Base-by-base conservation (phyloP, 2,329 filamentous ascomycete species). In the Penicillium sp. region DNA sequence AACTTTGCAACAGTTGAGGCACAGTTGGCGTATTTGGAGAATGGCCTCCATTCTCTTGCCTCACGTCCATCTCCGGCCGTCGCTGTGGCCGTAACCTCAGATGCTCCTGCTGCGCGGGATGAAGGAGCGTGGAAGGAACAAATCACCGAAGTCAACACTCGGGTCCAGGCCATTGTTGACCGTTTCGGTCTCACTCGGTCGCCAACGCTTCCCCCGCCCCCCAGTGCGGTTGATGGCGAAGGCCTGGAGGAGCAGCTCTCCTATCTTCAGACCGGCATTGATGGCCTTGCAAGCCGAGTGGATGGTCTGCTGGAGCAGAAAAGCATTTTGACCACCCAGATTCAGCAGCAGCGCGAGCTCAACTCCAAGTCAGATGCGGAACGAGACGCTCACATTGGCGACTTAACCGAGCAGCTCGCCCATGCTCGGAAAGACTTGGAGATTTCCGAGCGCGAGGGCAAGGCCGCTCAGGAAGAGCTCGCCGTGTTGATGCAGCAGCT, bases 261-360 rank as follows among this genome's bases (percentile, higher is more conserved):
- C 18, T 87, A 84, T 16, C 94, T 97, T 65, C 85, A 83, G 13
- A 74, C 80, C 7, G 88, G 87, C 60, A 82, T 97, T 0, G 85
- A 89, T 59, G 86, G 82, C 71, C 73, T 96, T 4, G 88, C 89
- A 62, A 76, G 77, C 32, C 86, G 88, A 48, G 80, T 88, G n/a
- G 85, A 84, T 14, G 80, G 80, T 16, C 74, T 96, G 28, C 84
- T 87, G 51, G 87, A 95, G 58, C 90, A 97, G 64, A 94, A 95
- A 65, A 81, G 82, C 40, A 90, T 95, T 18, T 77, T 97, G 7
- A 86, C 91, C 61, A 82, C 89, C 35, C 90, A 97, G 66, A 91
- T 96, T 61, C 91, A 95, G 71, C 90, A 97, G 65, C 91, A 97
- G 69, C 86, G 90, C 48, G 89, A 95, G 62, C 78, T 96, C 47